Base-by-base conservation (phyloP, 257 asterid genomes). In the Nicotiana undulata region DNA sequence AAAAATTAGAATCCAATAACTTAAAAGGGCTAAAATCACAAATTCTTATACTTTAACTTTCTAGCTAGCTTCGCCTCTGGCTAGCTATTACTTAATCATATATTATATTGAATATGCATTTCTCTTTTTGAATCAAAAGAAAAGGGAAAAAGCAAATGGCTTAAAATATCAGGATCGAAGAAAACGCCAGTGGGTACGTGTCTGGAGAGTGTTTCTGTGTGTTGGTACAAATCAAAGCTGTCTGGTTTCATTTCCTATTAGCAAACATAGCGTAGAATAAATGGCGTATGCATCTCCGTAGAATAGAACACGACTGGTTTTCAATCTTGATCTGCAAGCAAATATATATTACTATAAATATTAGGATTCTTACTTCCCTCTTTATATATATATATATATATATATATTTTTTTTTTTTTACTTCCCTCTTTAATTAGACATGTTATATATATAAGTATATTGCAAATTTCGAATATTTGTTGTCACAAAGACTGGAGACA, bases 211-310 rank as follows among this genome's bases (percentile, higher is more conserved):
- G 37, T 46, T 72, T 46, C 20, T 46, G 20, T 72, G 60, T 46
- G 32, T 72, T 70, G 34, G 34, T 70, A 70, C 58, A 44, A 70
- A 70, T 68, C 4, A 72, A 56, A 55, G 79, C 76, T 80, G 82
- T 76, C 76, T 34, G 78, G 84, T 80, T 64, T 66, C 80, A 82
- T 76, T 37, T 59, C 59, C 44, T 31, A 44, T 22, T 22, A 3
- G 11, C 59, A 46, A 44, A 44, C 77, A 22, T 5, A 68, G 9
- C 13, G 77, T 20, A 2, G n/a, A 70, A 22, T 70, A 70, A 20
- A 70, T 44, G 32, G 13, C 2, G 31, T 40, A 70, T 40, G 18
- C 13, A 22, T 22, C 52, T 44, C 24, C 61, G 15, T 56, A 75
- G 49, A 37, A 75, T 44, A 34, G 65, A 37, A 83, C 83, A 80